Conservation (phyloP, 768 basidiomycete genomes). For the Lentinula raphanica region DNA sequence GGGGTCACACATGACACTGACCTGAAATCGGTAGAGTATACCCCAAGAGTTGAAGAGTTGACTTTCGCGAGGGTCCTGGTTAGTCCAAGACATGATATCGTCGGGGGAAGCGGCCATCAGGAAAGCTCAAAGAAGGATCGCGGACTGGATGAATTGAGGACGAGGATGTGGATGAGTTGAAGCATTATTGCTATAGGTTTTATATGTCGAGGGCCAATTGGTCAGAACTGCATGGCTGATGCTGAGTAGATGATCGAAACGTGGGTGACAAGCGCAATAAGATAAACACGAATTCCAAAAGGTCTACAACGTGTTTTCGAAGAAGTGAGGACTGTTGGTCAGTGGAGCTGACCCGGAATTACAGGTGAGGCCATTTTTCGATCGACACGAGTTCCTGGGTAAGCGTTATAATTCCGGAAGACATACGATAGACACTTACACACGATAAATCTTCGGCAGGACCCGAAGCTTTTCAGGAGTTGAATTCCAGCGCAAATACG, state of each 20-base stretch:
- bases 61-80: slow-evolving; percentile 80
- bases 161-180: slow-evolving; percentile 24
- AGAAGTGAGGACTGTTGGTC: slow-evolving; percentile 64
- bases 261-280: slow-evolving; percentile 62
- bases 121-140: slow-evolving; percentile 15
- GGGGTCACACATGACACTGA: slow-evolving; percentile 24
- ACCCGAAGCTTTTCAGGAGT: slow-evolving; percentile 12
- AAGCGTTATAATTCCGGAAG: slow-evolving; percentile 19
- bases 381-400: slow-evolving; percentile 62
- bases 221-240: slow-evolving; percentile 46
- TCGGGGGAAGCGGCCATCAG: slow-evolving; percentile 49
- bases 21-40: slow-evolving; percentile 76
- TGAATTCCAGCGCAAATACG: slow-evolving; percentile 7
- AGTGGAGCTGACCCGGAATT: slow-evolving; percentile 70
- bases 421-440: slow-evolving; percentile 11
- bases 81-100: slow-evolving; percentile 83
- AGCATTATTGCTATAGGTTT: slow-evolving; percentile 33
- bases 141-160: slow-evolving; percentile 21
- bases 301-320: slow-evolving; percentile 58
- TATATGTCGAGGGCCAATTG: slow-evolving; percentile 45
- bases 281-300: slow-evolving; percentile 67
- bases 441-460: slow-evolving; percentile 7
- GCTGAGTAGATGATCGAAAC: slow-evolving; percentile 68
- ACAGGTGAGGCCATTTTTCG: slow-evolving; percentile 50
- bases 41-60: slow-evolving; percentile 79